Evolutionary conservation across 225 moss, liverwort and hornwort species (phyloP), one percentile per base, ranked within the genome.

Genomic region (Asterella californica): DNA sequence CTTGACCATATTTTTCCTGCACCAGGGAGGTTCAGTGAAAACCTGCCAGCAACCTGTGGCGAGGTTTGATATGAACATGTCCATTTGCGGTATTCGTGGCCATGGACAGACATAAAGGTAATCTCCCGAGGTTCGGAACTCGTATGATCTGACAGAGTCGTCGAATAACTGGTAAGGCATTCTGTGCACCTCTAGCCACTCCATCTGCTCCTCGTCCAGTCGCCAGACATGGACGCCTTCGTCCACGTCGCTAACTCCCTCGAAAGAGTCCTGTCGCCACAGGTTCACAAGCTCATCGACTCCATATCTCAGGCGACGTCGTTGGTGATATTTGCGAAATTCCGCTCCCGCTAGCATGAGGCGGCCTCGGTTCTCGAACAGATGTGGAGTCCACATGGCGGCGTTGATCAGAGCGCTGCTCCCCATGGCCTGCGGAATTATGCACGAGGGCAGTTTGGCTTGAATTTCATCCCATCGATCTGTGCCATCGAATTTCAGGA

Each of bases 201-300:
- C 45, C 77, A 64, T 64, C 63, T 62, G 62, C 63, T 77, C 77
- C 5, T 63, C 62, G 21, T 62, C 77, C 64, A 77, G 38, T 2
- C 47, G 27, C 77, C 77, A 77, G 5, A 77, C 38, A 32, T 65
- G 77, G 24, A 77, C 77, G 11, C 77, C 77, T 47, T 77, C 63
- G 30, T 77, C 38, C 27, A 76, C 75, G 15, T 77, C 77, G 6
- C 29, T 65, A 45, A n/a, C 77, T 18, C 75, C 57, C 33, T 61
- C 74, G 53, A 60, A 63, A 14, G 45, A 62, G 8, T 59, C 48
- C 38, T 64, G 62, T 6, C 64, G 49, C 77, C 77, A 77, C 9
- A 77, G 48, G 33, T 77, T 77, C 63, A 77, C 77, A 5, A 77
- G 77, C 77, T 77, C 77, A 33, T 77, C 77, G 42, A 77, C 77